Base-by-base conservation (phyloP, 2,329 filamentous ascomycete genomes). In the Penicillium sp. region DNA sequence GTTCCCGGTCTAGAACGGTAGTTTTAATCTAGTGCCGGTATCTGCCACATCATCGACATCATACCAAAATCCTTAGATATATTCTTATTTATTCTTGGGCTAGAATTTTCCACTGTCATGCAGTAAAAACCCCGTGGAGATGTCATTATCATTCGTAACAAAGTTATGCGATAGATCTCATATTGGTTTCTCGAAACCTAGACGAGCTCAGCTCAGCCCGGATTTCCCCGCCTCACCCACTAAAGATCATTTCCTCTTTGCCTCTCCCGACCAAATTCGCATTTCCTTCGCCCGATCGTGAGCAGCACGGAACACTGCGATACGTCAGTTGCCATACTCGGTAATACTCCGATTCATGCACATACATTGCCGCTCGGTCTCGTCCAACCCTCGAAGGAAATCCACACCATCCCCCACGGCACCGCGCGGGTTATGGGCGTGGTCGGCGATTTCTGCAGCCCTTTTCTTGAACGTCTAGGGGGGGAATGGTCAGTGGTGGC, bases 381-480 rank as follows among this genome's bases (percentile, higher is more conserved):
- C 92, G 65, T 97, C 94, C 50, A 99, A 72, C 0, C 92, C 91
- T 27, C 89, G 80, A 63, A 96, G 76, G 63, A 97, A 97, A 61
- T 96, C 92, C 51, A 86, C 85, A 2, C 85, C 77, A 44, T 84
- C 82, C 3, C 81, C 80, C 36, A 83, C 73, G 10, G 86, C 86
- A 13, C 87, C 86, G 9, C 87, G 84, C 3, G 88, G 87, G 72
- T 96, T 96, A 61, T 92, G 85, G 2, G 92, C 92, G 68, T 96
- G 90, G 67, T 97, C 83, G 5, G 89, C 89, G 45, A 97, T 89
- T 56, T 95, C 90, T 1, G 84, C 81, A 0, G 91, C 89, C 43
- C 94, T 81, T 44, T 83, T 80, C 60, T 92, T 90, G 73, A 95
- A 97, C 0, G 90, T 91, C 76, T 87, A 47, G 16, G 13, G 10